Evolutionary conservation across 176 grass and related monocot species (phyloP).

Genomic region (Carex kokanica): DNA sequence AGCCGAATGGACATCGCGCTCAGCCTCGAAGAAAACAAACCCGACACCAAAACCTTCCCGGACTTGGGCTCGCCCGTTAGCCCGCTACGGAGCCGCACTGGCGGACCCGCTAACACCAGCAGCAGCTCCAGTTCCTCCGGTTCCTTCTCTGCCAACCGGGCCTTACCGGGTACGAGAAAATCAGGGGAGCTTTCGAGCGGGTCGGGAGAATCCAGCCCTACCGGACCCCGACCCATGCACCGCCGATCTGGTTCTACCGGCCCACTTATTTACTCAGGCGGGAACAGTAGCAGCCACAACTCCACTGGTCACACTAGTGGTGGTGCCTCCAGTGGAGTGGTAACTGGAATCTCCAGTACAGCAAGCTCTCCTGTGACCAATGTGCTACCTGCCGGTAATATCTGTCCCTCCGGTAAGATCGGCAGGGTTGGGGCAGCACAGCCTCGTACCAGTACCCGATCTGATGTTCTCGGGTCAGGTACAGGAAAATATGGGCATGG

Average conservation of each 20-base stretch:
- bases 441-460: conserved; percentile 47
- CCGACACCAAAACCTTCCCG: conserved; percentile 68
- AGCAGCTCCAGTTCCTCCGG: conserved; percentile 37
- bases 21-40: conserved; percentile 57
- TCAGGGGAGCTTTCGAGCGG: conserved; percentile 28
- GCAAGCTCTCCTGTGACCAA: conserved; percentile 75
- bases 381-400: conserved; percentile 82
- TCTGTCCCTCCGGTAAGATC: conserved; percentile 75
- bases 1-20: conserved; percentile 16
- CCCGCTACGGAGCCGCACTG: conserved; percentile 41
- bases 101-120: conserved; percentile 26
- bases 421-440: conserved; percentile 21
- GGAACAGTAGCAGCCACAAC: conserved; percentile 31
- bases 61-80: conserved; percentile 78
- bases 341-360: conserved; percentile 47
- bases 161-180: conserved; percentile 30
- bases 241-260: conserved; percentile 60
- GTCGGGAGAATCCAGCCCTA: conserved; percentile 30
- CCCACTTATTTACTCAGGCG: conserved; percentile 66
- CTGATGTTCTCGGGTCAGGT: conserved; percentile 83
- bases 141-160: conserved; percentile 27
- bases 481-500: conserved; percentile 91
- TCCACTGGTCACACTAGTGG: neutral
- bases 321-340: conserved; percentile 37
- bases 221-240: conserved; percentile 33